A percentile compares a stretch with the other conserved stretches of the same genome.
Evolutionary conservation across 1,139 yeast genomes (phyloP).

Genomic region (Pichia sp.): DNA sequence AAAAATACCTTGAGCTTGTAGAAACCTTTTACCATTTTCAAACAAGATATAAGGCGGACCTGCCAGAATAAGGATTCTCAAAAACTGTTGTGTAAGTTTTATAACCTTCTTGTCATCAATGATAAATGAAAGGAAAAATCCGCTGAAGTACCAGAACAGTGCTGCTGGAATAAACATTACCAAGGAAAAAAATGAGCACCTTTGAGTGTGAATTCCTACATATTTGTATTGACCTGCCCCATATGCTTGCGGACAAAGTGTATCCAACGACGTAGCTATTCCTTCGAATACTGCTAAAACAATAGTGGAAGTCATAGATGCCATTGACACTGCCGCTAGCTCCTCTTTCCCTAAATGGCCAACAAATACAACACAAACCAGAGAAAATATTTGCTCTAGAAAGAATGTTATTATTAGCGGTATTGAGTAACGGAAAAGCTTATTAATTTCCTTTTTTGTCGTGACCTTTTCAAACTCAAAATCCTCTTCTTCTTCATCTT

Average conservation of each 20-base stretch:
- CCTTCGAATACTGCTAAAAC: constrained; percentile 85
- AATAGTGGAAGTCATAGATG: constrained; percentile 83
- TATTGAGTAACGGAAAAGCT: constrained; percentile 50
- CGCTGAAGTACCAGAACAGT: constrained; percentile 63
- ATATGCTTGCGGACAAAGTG: constrained; percentile 80
- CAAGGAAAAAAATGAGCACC: constrained; percentile 57
- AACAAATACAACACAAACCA: constrained; percentile 66
- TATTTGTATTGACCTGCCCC: constrained; percentile 62
- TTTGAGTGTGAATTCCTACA: constrained; percentile 61
- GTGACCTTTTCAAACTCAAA: constrained; percentile 45
- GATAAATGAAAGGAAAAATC: constrained; percentile 44
- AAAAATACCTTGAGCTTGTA: constrained; percentile 90
- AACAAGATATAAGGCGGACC: constrained; percentile 83
- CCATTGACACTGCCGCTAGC: constrained; percentile 78
- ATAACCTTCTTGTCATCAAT: constrained; percentile 63
- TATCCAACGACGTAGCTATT: constrained; percentile 80
- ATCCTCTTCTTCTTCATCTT: constrained; percentile 35
- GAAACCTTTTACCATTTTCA: constrained; percentile 74
- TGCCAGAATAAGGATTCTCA: constrained; percentile 54
- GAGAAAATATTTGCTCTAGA: constrained; percentile 66
- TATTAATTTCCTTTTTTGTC: constrained; percentile 41
- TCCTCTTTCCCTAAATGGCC: constrained; percentile 70
- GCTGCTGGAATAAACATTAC: constrained; percentile 58
- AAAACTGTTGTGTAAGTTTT: constrained; percentile 55
- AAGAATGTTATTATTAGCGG: constrained; percentile 67